phyloP scores from a whole-genome alignment of 78 protist genomes.

The Speleostelium caveatum region DNA sequence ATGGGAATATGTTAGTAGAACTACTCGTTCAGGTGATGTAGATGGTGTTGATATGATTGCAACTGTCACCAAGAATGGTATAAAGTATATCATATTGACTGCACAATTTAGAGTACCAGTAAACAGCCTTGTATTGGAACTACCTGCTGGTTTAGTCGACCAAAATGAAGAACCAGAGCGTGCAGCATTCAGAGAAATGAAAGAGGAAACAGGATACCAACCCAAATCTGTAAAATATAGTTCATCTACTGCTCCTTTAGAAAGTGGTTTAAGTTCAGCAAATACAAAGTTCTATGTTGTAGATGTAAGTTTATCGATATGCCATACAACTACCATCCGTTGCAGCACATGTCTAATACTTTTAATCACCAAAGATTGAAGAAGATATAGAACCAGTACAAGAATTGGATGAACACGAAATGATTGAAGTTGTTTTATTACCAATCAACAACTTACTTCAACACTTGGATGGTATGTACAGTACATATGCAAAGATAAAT shows the following conservation, averaged over 20 bases:
- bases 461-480: not conserved
- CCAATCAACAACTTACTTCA: conserved; percentile 31
- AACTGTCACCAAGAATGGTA: conserved; percentile 1
- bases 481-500: not conserved
- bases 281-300: conserved; percentile 15
- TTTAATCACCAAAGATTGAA: conserved; percentile 1
- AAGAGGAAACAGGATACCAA: conserved; percentile 71
- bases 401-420: conserved; percentile 47
- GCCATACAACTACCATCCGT: not conserved
- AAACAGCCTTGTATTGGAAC: conserved; percentile 32
- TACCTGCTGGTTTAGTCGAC: conserved; percentile 79
- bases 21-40: conserved; percentile 21
- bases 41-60: conserved; percentile 83
- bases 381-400: conserved; percentile 29
- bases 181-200: conserved; percentile 53
- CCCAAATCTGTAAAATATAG: not conserved
- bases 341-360: not conserved
- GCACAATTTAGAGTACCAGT: conserved; percentile 66
- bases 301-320: not conserved
- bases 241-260: conserved; percentile 36
- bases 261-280: conserved; percentile 25
- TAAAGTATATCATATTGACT: conserved; percentile 14
- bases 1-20: conserved; percentile 65
- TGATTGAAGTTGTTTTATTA: conserved; percentile 35
- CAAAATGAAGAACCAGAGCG: conserved; percentile 4